These are phyloP conservation scores for Aquilaria sinensis DNA, from an alignment of 345 rosid genomes.

Conservation along the genomic window DNA sequence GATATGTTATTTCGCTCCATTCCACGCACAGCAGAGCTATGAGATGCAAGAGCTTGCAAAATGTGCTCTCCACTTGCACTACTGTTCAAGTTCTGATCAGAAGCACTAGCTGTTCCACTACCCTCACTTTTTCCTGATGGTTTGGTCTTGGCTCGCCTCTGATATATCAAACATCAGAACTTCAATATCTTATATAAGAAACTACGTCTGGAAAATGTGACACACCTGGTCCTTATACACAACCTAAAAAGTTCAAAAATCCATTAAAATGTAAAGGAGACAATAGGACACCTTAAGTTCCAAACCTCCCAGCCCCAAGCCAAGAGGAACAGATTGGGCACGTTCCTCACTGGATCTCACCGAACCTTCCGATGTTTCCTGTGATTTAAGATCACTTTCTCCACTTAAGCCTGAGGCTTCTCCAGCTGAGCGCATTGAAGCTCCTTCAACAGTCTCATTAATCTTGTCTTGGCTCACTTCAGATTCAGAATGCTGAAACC, in stretches of 20 bases:
- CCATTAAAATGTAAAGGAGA: conserved; percentile 3
- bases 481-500: conserved; percentile 18
- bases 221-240: not conserved
- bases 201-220: not conserved
- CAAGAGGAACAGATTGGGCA: conserved; percentile 56
- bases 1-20: conserved; percentile 10
- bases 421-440: conserved; percentile 15
- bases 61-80: conserved; percentile 41
- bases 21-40: conserved; percentile 27
- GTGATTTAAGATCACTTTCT: too few relatives aligned
- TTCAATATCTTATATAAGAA: not conserved
- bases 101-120: conserved; percentile 20
- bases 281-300: conserved; percentile 61
- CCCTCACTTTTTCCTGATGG: conserved; percentile 23
- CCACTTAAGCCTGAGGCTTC: conserved; percentile 17
- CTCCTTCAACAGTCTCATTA: conserved; percentile 30
- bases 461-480: conserved; percentile 16
- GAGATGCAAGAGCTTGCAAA: conserved; percentile 60
- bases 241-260: not conserved
- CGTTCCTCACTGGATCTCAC: conserved; percentile 33
- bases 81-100: conserved; percentile 27
- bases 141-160: conserved; percentile 50
- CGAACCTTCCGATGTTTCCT: conserved; percentile 17
- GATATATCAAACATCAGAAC: conserved; percentile 10
- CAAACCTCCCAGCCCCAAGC: conserved; percentile 80